phyloP scores from a whole-genome alignment of 2,329 filamentous ascomycete genomes.

The Penicillium sp. region DNA sequence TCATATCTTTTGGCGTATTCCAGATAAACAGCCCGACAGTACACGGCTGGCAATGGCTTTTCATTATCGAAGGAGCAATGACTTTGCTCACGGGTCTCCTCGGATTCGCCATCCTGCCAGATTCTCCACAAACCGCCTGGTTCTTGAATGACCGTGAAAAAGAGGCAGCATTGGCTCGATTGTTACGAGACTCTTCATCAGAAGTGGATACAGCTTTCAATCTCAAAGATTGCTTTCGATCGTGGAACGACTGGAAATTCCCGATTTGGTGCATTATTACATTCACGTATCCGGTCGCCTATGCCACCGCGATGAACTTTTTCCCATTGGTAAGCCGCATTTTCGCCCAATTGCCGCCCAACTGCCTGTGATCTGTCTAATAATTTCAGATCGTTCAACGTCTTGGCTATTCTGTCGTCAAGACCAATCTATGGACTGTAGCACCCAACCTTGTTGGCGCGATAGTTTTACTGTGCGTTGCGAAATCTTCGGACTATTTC shows the following conservation, averaged over 20 bases:
- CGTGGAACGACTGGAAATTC: conserved; percentile 50
- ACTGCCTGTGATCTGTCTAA: too few species aligned
- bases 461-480: conserved; percentile 50
- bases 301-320: conserved; percentile 52
- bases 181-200: conserved; percentile 52
- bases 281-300: conserved; percentile 55
- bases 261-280: conserved; percentile 51
- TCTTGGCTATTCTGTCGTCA: conserved; percentile 50
- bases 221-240: conserved; percentile 47
- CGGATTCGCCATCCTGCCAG: conserved; percentile 41
- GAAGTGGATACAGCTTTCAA: conserved; percentile 44
- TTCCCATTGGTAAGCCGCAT: conserved; percentile 44
- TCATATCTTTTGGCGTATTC: conserved; percentile 50
- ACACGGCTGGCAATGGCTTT: conserved; percentile 53
- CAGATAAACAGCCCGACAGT: conserved; percentile 54
- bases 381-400: conserved; percentile 45
- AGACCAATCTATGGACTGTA: conserved; percentile 56
- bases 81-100: conserved; percentile 35
- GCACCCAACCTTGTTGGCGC: conserved; percentile 55
- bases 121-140: conserved; percentile 39
- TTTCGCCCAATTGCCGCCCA: too few species aligned
- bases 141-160: conserved; percentile 43
- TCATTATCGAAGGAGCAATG: conserved; percentile 47
- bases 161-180: conserved; percentile 48
- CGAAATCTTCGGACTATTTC: conserved; percentile 50